Conservation (phyloP, 495 filamentous ascomycete species). For the Aspergillus ellipticus region DNA sequence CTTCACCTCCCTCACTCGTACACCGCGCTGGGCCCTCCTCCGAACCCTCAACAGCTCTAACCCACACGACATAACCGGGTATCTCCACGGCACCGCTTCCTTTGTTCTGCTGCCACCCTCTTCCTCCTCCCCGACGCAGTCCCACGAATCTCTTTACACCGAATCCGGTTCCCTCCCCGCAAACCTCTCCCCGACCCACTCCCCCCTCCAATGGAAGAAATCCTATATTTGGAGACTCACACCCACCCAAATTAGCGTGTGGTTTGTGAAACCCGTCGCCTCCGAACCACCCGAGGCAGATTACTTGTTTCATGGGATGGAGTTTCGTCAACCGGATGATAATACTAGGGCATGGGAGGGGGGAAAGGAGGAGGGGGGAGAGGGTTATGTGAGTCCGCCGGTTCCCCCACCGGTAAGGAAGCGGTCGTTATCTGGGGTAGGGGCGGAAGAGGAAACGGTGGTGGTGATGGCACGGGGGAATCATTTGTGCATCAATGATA, state of each 20-base stretch:
- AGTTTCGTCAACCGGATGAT: constrained; percentile 17
- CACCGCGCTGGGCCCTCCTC: constrained; percentile 33
- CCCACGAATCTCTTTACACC: constrained; percentile 32
- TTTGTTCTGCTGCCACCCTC: constrained; percentile 29
- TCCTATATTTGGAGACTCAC: constrained; percentile 45
- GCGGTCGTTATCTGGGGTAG: neutral
- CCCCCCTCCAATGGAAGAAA: constrained; percentile 40
- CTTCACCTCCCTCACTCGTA: constrained; percentile 30
- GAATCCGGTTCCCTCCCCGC: constrained; percentile 43
- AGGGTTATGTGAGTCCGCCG: constrained; percentile 25
- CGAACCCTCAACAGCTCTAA: constrained; percentile 44
- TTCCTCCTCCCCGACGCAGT: neutral
- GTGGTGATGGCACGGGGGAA: constrained; percentile 38
- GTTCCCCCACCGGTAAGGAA: constrained; percentile 17
- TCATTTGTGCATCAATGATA: constrained; percentile 47
- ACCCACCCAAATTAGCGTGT: constrained; percentile 37
- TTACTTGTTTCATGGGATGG: constrained; percentile 46
- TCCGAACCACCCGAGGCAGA: constrained; percentile 26
- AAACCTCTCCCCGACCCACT: constrained; percentile 17
- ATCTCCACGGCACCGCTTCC: constrained; percentile 37
- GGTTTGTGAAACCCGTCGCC: constrained; percentile 43
- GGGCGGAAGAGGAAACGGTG: constrained; percentile 14
- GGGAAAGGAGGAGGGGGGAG: neutral
- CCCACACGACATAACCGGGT: constrained; percentile 38
- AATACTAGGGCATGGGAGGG: neutral